Conservation (phyloP, 1,139 yeast species). For the Yamadazyma epiphylla region DNA sequence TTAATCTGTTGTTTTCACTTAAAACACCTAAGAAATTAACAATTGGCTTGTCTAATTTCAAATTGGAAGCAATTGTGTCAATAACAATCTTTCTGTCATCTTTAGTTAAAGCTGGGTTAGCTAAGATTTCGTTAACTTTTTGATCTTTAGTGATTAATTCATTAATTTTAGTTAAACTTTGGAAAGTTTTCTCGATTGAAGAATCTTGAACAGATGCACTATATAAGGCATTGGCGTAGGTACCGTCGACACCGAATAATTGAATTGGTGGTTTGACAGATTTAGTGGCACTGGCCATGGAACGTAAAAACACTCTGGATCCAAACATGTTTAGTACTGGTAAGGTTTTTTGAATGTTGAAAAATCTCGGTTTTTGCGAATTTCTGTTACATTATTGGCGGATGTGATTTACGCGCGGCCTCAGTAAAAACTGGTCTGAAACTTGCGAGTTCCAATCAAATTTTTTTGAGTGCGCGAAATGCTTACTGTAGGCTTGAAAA, state of each 20-base stretch:
- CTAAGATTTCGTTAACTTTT: constrained; percentile 57
- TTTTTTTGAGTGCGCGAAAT: constrained; percentile 1
- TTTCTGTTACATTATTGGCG: constrained; percentile 11
- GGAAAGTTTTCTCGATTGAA: constrained; percentile 66
- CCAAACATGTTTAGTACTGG: constrained; percentile 45
- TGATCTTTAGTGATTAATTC: constrained; percentile 58
- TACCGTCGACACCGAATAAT: constrained; percentile 93
- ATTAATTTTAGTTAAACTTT: constrained; percentile 60
- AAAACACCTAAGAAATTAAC: constrained; percentile 78
- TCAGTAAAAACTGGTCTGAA: neutral
- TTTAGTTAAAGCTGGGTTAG: constrained; percentile 80
- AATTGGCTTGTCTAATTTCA: constrained; percentile 70
- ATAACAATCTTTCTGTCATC: constrained; percentile 74
- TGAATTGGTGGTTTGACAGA: constrained; percentile 83
- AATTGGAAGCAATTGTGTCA: constrained; percentile 50
- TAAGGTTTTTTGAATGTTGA: no score
- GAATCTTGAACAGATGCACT: constrained; percentile 87
- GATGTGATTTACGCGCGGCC: constrained; percentile 5
- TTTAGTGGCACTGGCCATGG: constrained; percentile 64
- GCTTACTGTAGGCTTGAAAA: no score
- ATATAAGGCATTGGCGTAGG: constrained; percentile 94
- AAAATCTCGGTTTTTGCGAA: constrained; percentile 2
- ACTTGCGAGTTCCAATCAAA: constrained; percentile 4
- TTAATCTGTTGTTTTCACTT: constrained; percentile 93
- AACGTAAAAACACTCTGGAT: constrained; percentile 67